Percentiles rank a stretch among this genome's conserved stretches.
Conservation (phyloP, 352 stramenopile genomes). For the Halophytophthora batemanensis region DNA sequence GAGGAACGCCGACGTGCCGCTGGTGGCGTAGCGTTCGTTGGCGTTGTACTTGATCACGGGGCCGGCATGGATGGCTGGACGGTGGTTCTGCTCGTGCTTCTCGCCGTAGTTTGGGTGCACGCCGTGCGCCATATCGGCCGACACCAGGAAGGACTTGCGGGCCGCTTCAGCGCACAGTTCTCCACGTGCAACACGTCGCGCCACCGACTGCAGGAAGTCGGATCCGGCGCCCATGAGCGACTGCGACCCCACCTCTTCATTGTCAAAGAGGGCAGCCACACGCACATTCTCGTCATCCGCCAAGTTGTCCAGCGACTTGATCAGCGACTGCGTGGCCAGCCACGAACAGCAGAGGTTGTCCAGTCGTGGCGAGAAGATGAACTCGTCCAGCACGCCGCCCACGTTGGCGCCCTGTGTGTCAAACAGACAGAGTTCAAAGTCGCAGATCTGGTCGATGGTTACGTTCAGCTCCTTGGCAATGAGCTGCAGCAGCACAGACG, state of each 20-base stretch:
- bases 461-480: slow-evolving; percentile 91
- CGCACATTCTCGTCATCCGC: slow-evolving; percentile 80
- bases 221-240: slow-evolving; percentile 84
- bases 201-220: slow-evolving; percentile 75
- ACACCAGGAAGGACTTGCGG: slow-evolving; percentile 85
- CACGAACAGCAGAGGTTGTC: slow-evolving; percentile 98
- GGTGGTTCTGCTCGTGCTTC: slow-evolving; percentile 95
- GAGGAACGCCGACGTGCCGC: slow-evolving; percentile 89
- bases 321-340: slow-evolving; percentile 82
- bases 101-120: slow-evolving; percentile 97
- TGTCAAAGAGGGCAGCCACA: slow-evolving; percentile 96
- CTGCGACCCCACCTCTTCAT: slow-evolving; percentile 96
- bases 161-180: slow-evolving; percentile 48
- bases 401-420: slow-evolving; percentile 93
- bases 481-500: slow-evolving; percentile 90
- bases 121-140: slow-evolving; percentile 96
- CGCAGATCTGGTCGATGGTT: slow-evolving; percentile 86
- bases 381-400: slow-evolving; percentile 92
- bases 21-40: slow-evolving; percentile 98
- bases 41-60: slow-evolving; percentile 99
- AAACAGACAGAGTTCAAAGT: slow-evolving; percentile 97
- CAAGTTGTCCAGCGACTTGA: slow-evolving; percentile 75
- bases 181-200: slow-evolving; percentile 54
- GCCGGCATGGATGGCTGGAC: slow-evolving; percentile 89
- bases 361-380: slow-evolving; percentile 95